Conservation (phyloP, 2,329 filamentous ascomycete species). For the Tolypocladium sp. region DNA sequence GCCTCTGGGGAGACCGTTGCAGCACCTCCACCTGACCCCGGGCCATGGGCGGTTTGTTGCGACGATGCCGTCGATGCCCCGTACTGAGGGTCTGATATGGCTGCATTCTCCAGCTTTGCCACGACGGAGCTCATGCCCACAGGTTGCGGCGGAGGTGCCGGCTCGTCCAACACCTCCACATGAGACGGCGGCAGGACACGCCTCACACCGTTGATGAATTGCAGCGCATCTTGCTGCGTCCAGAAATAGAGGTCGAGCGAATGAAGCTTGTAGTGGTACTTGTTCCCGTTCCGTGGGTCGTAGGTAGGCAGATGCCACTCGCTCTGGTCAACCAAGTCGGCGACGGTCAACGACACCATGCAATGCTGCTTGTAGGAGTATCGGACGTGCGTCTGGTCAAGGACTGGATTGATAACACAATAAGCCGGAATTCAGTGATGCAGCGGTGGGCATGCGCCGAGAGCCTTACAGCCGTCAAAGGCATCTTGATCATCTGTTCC, state of each 20-base stretch:
- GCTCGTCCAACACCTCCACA: conserved; percentile 57
- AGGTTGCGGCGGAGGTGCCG: conserved; percentile 36
- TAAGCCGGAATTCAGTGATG: conserved; percentile 9
- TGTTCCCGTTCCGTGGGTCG: conserved; percentile 64
- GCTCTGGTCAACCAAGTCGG: conserved; percentile 40
- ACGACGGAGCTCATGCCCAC: conserved; percentile 58
- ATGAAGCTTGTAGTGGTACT: conserved; percentile 71
- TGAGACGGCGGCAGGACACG: conserved; percentile 53
- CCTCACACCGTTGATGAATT: conserved; percentile 60
- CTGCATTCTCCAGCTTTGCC: conserved; percentile 62
- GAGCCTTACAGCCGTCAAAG: conserved; percentile 62
- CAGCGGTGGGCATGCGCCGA: no score
- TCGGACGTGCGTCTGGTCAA: conserved; percentile 54
- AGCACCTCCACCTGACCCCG: conserved; percentile 11
- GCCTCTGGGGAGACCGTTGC: not conserved
- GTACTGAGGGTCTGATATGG: conserved; percentile 52
- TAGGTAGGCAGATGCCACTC: conserved; percentile 70
- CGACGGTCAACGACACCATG: conserved; percentile 58
- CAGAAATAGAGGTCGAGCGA: conserved; percentile 73
- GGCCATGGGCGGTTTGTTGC: conserved; percentile 5
- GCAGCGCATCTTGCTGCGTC: conserved; percentile 61
- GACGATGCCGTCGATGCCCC: conserved; percentile 12
- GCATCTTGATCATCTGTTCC: conserved; percentile 72
- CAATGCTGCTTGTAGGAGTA: conserved; percentile 70
- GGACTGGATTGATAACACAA: conserved; percentile 32